These are phyloP conservation scores for Aureobasidium sp. DNA, from an alignment of 2,329 filamentous ascomycete species.

Conservation along the genomic window DNA sequence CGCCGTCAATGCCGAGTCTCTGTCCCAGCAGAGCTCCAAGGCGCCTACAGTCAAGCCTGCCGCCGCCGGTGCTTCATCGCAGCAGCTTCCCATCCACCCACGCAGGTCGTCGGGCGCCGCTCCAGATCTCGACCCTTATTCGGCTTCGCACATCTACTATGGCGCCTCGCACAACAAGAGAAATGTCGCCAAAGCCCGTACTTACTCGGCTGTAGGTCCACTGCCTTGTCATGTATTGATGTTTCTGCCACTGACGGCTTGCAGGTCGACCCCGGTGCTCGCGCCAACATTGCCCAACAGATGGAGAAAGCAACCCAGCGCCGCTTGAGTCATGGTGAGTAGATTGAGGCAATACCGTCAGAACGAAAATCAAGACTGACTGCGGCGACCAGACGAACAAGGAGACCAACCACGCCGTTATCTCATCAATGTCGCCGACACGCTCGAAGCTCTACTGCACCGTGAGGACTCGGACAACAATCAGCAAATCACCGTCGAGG, in stretches of 20 bases:
- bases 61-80: not conserved
- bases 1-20: conserved; percentile 5
- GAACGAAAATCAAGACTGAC: not conserved
- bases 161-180: conserved; percentile 42
- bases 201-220: conserved; percentile 47
- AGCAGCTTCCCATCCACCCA: not conserved
- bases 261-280: conserved; percentile 16
- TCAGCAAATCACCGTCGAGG: conserved; percentile 96
- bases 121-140: conserved; percentile 45
- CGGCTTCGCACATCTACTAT: conserved; percentile 52
- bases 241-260: conserved; percentile 6
- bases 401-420: conserved; percentile 66
- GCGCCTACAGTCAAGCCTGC: not conserved
- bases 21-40: not conserved
- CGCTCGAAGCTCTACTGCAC: conserved; percentile 66
- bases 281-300: conserved; percentile 14
- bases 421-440: conserved; percentile 77
- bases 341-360: not conserved
- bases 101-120: conserved; percentile 16
- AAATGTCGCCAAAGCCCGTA: conserved; percentile 40
- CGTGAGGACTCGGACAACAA: conserved; percentile 93
- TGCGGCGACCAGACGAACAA: conserved; percentile 56
- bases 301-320: conserved; percentile 15
- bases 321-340: conserved; percentile 26
- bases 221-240: not conserved